Evolutionary conservation across 192 early-diverging fungal species (phyloP), one percentile per base, ranked within the genome.

Genomic region (Blastocladiella britannica): DNA sequence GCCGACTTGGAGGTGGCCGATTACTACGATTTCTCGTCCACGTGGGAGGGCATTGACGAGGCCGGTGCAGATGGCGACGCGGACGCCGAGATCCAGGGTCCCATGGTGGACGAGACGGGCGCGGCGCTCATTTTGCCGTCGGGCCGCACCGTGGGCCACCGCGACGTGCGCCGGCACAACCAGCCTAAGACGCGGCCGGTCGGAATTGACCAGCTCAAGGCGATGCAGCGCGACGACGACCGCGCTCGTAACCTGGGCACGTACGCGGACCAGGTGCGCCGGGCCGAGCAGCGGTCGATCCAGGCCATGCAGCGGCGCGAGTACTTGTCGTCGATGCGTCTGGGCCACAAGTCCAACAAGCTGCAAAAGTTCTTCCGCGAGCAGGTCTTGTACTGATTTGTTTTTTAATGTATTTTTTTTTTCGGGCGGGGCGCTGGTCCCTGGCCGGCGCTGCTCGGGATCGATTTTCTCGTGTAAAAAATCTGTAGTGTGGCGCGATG

Each of bases 21-120:
- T 60, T 98, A 84, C 71, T 98, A 98, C 70, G 91, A 94, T 70
- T 98, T 93, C 70, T 79, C 79, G 55, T 81, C 87, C 2, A 86
- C 83, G 4, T 92, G 67, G 15, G 63, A 70, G 20, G 62, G 67
- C 29, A 64, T 71, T 25, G 68, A 66, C 5, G 80, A 71, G 43
- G 70, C 72, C 51, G 54, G 63, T 53, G 37, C 63, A 18, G 59
- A 61, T 18, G 60, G 56, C 15, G 70, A 64, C 29, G 60, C 58
- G 47, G 66, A 65, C 5, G 51, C 53, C 6, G 63, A 61, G 20
- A 60, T 56, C 47, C 62, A 66, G 24, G 69, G 64, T 0, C 63
- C 66, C 20, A 58, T 57, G 4, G 62, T 89, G 51, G 80, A 76
- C 23, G 83, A 83, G 26, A 86, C 94, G 66, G 86, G 86, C 53